Percentiles rank a stretch among this genome's conserved stretches.
phyloP scores from a whole-genome alignment of 1,284 basidiomycete species.

The Cutaneotrichosporon spelunceum region DNA sequence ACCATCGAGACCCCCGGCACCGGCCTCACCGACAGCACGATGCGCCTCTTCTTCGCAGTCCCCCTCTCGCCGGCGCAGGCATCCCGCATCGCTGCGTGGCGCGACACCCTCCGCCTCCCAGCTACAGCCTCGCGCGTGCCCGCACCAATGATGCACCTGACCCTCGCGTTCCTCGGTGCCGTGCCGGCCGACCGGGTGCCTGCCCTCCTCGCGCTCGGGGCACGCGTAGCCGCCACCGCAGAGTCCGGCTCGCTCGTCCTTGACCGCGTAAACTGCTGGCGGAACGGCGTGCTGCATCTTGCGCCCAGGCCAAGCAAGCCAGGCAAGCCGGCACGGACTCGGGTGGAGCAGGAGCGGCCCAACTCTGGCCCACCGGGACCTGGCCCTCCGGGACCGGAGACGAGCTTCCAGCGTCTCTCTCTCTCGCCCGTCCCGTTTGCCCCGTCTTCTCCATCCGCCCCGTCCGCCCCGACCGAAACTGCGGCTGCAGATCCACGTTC shows the following conservation, averaged over 20 bases:
- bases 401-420: not conserved
- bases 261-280: not conserved
- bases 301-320: not conserved
- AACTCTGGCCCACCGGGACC: not conserved
- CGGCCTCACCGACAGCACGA: not conserved
- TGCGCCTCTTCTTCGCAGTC: slow-evolving; percentile 10
- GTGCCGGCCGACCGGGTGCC: not conserved
- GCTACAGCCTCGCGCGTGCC: not conserved
- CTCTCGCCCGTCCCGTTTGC: no score
- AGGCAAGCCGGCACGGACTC: not conserved
- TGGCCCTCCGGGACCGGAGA: no score
- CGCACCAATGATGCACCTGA: slow-evolving; percentile 4
- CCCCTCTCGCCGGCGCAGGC: not conserved
- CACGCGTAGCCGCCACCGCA: not conserved
- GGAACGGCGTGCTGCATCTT: slow-evolving; percentile 7
- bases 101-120: not conserved
- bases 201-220: not conserved
- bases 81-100: not conserved
- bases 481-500: no score
- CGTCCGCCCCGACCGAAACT: no score
- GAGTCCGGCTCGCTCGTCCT: not conserved
- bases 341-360: no score
- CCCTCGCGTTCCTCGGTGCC: slow-evolving; percentile 8
- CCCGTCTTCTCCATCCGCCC: no score
- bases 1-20: no score